Evolutionary conservation across 1,139 yeast genomes (phyloP).

Genomic region (Arxiozyma heterogenica): DNA sequence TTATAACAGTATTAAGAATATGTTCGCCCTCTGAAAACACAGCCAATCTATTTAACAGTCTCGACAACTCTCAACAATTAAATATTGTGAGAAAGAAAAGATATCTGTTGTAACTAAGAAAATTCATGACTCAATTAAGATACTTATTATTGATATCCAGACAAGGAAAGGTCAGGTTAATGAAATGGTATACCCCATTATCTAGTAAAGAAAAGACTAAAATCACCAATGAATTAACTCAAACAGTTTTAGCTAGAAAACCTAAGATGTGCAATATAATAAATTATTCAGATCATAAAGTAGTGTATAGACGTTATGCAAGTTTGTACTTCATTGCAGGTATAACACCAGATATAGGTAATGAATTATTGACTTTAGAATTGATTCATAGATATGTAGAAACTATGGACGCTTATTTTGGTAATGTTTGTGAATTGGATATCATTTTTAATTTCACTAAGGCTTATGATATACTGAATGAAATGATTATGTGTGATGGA

Average conservation of each 20-base stretch:
- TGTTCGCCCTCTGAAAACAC: no score
- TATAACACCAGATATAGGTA: constrained; percentile 52
- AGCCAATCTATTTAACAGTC: background rate
- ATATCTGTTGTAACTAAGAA: background rate
- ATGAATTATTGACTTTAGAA: constrained; percentile 79
- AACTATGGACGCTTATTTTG: constrained; percentile 91
- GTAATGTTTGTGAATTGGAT: constrained; percentile 91
- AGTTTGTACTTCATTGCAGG: constrained; percentile 86
- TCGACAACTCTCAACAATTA: background rate
- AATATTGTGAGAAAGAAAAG: background rate
- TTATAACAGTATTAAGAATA: no score
- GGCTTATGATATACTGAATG: constrained; percentile 89
- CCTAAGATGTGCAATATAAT: constrained; percentile 94
- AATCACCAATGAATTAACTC: constrained; percentile 77
- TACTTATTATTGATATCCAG: constrained; percentile 76
- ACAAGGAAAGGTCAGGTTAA: constrained; percentile 88
- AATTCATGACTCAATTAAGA: constrained; percentile 54
- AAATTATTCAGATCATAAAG: constrained; percentile 81
- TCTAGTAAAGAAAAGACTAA: constrained; percentile 76
- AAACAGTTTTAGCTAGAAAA: constrained; percentile 72
- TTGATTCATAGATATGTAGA: constrained; percentile 90
- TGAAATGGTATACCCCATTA: constrained; percentile 85
- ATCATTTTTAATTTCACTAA: constrained; percentile 90
- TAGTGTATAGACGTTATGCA: constrained; percentile 87
- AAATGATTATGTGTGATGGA: constrained; percentile 71